Evolutionary conservation across 441 rosid genomes (phyloP).

Genomic region (Brassica balearica): DNA sequence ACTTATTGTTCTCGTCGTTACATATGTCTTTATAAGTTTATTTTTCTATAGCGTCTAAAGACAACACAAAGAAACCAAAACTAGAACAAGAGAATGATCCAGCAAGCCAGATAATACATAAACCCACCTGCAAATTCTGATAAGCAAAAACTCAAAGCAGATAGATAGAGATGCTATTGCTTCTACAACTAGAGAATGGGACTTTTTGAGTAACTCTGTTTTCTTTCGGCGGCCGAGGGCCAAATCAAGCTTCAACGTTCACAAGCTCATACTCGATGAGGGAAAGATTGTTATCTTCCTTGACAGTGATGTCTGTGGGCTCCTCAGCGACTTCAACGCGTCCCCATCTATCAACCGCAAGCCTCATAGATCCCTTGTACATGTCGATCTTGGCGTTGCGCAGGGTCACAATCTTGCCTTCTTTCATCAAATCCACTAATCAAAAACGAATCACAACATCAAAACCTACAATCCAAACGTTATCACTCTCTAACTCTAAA

Average conservation of each 20-base stretch:
- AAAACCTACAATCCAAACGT: not conserved
- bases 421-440: slow-evolving; percentile 78
- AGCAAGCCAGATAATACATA: slow-evolving; percentile 34
- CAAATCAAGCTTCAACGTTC: slow-evolving; percentile 52
- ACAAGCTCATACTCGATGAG: slow-evolving; percentile 83
- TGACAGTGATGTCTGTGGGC: slow-evolving; percentile 65
- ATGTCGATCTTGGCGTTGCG: slow-evolving; percentile 68
- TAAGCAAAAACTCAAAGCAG: slow-evolving; percentile 35
- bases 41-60: not conserved
- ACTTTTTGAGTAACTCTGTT: slow-evolving; percentile 17
- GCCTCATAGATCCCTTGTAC: slow-evolving; percentile 74
- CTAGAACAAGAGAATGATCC: slow-evolving; percentile 27
- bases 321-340: slow-evolving; percentile 57
- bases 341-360: slow-evolving; percentile 70
- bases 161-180: slow-evolving; percentile 4
- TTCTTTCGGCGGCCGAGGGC: not conserved
- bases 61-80: not conserved
- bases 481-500: not conserved
- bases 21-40: not conserved
- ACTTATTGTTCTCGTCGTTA: not conserved
- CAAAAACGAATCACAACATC: not conserved
- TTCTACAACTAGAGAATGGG: slow-evolving; percentile 13
- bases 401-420: slow-evolving; percentile 51
- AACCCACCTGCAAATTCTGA: slow-evolving; percentile 36
- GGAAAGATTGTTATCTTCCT: slow-evolving; percentile 85